Base-by-base conservation (phyloP, 768 basidiomycete genomes). In the Lactarius deliciosus region DNA sequence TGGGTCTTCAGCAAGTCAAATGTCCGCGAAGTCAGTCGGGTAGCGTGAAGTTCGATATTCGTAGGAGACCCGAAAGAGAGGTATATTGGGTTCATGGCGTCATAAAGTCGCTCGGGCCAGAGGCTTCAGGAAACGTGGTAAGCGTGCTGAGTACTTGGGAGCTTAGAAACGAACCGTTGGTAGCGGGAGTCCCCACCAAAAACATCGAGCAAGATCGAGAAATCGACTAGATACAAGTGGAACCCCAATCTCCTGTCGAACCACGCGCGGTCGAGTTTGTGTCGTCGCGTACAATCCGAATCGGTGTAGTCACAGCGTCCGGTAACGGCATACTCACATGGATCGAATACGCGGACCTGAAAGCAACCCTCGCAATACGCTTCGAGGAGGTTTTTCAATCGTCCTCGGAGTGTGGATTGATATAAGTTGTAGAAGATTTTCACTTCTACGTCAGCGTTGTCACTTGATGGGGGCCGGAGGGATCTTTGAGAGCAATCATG, bases 81-180 rank as follows among this genome's bases (percentile, higher is more conserved):
- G 18, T 64, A 61, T 2, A 40, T 20, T 18, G 69, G 69, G 36
- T 69, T 69, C 0, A 70, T 45, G 32, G 28, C 34, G 8, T 69
- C 68, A 41, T 65, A 64, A 25, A 70, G 61, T 34, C 69, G 64
- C 30, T 68, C 68, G 20, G 65, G 18, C 69, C 65, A 68, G 32
- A 57, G 57, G 2, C 68, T 69, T 62, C 22, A 55, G 53, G 30
- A n/a, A 25, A 4, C 11, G 32, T 7, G 20, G 40, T 63, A 1
- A 63, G 58, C 11, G 16, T 5, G 40, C 22, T 50, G 8, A 34
- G 9, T 9, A 34, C 34, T 34, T 18, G 6, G 5, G 13, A 45
- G 32, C 28, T 25, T 32, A 30, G 36, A 16, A 30, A 45, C 66
- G 40, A 47, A 64, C 66, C 62, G 53, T 43, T 28, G 25, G 40